Conservation (phyloP, 352 stramenopile species). For the Phytophthora aleatoria region DNA sequence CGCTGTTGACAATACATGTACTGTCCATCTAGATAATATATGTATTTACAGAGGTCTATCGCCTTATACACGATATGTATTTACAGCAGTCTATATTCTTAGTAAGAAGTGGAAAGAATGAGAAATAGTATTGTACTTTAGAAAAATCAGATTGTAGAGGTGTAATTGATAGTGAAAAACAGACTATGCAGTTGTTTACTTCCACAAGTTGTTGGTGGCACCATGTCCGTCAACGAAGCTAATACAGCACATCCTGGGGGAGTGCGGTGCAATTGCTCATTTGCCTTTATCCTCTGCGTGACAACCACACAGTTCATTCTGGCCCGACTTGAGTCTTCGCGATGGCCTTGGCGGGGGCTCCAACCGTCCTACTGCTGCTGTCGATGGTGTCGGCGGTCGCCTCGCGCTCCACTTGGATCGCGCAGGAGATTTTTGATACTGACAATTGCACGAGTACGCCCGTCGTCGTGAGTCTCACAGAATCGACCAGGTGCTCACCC, state of each 20-base stretch:
- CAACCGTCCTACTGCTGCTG: slow-evolving; percentile 9
- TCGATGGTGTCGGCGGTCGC: not conserved
- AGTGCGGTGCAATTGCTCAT: slow-evolving; percentile 16
- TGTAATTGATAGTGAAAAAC: too few species aligned
- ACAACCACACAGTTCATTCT: slow-evolving; percentile 18
- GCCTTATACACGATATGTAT: not conserved
- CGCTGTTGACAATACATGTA: too few species aligned
- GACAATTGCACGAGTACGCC: slow-evolving; percentile 24
- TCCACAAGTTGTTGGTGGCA: not conserved
- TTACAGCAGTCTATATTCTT: not conserved
- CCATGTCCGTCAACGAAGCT: not conserved
- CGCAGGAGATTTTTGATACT: slow-evolving; percentile 17
- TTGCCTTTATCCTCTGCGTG: slow-evolving; percentile 19
- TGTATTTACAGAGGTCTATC: not conserved
- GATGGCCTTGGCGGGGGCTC: slow-evolving; percentile 13
- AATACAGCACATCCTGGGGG: slow-evolving; percentile 20
- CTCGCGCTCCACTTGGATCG: slow-evolving; percentile 15
- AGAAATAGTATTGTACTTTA: too few species aligned
- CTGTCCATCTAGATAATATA: not conserved
- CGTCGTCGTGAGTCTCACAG: slow-evolving; percentile 10
- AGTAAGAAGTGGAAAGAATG: too few species aligned
- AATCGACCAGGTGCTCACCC: slow-evolving; percentile 4
- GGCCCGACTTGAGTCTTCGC: slow-evolving; percentile 12
- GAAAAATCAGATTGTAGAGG: too few species aligned
- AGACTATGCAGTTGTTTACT: not conserved